A percentile compares a stretch with the other conserved stretches of the same genome.
These are phyloP conservation scores for Cadophora gregata DNA, from an alignment of 2,329 filamentous ascomycete genomes.

Conservation along the genomic window DNA sequence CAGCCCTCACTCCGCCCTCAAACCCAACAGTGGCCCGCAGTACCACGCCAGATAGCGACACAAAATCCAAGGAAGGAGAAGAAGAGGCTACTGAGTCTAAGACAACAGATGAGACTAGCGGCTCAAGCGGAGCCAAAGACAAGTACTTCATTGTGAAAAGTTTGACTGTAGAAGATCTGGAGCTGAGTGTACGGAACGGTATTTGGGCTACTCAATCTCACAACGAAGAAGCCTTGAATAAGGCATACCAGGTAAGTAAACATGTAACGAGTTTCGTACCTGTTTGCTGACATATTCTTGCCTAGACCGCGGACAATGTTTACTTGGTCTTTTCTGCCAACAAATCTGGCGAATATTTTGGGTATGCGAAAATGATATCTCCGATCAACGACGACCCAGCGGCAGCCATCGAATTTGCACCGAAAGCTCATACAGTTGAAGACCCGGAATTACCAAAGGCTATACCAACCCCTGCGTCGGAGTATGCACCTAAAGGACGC, in stretches of 20 bases:
- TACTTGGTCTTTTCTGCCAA: conserved; percentile 96
- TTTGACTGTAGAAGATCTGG: conserved; percentile 86
- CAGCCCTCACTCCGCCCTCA: conserved; percentile 37
- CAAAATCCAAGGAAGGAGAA: conserved; percentile 21
- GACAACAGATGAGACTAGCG: conserved; percentile 1
- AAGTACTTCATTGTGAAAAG: conserved; percentile 95
- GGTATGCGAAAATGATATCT: conserved; percentile 90
- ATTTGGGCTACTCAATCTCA: conserved; percentile 96
- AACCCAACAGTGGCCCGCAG: conserved; percentile 35
- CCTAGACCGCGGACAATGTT: conserved; percentile 78
- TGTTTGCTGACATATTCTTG: conserved; percentile 21
- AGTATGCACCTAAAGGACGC: conserved; percentile 77
- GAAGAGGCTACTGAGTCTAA: conserved; percentile 25
- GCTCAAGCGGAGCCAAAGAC: conserved; percentile 54
- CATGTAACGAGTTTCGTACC: background rate
- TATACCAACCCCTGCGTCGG: conserved; percentile 79
- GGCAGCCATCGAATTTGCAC: conserved; percentile 72
- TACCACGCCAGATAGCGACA: conserved; percentile 46
- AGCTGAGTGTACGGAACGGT: conserved; percentile 83
- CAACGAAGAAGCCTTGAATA: conserved; percentile 84
- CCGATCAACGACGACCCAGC: conserved; percentile 79
- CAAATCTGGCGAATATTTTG: conserved; percentile 96
- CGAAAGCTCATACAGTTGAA: conserved; percentile 63
- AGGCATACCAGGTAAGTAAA: conserved; percentile 74
- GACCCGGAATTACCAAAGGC: conserved; percentile 76